Percentiles rank a stretch among this genome's conserved stretches.
Conservation (phyloP, 805 yeast genomes). For the Yarrowia osloensis region DNA sequence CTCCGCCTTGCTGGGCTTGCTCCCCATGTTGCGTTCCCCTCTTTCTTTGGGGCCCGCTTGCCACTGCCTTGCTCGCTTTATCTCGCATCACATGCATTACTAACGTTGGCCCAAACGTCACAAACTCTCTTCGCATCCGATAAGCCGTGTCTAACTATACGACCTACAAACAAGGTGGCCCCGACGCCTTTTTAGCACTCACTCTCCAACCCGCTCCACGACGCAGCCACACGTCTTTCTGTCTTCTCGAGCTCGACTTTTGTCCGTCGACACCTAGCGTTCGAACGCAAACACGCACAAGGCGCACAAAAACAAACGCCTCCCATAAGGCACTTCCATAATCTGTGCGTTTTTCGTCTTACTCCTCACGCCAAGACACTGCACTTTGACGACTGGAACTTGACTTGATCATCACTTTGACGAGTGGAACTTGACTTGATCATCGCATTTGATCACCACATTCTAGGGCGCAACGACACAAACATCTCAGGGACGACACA, state of each 20-base stretch:
- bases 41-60: not conserved
- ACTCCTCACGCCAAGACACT: slow-evolving; percentile 3
- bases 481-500: no score
- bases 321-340: not conserved
- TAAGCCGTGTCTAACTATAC: slow-evolving; percentile 27
- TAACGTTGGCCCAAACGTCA: slow-evolving; percentile 1
- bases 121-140: slow-evolving; percentile 21
- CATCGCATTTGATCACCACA: no score
- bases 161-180: not conserved
- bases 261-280: not conserved
- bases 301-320: not conserved
- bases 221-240: no score
- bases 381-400: no score
- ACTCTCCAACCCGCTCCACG: no score
- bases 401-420: no score
- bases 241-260: no score
- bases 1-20: not conserved
- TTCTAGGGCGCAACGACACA: no score
- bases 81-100: slow-evolving; percentile 22
- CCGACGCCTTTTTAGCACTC: no score
- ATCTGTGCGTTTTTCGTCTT: not conserved
- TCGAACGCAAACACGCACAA: no score
- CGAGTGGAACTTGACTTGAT: no score
- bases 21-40: not conserved
- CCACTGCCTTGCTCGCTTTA: slow-evolving; percentile 28